Percentiles rank a stretch among this genome's conserved stretches.
Evolutionary conservation across 768 basidiomycete species (phyloP).

Genomic region (Coprinopsis strossmayeri): DNA sequence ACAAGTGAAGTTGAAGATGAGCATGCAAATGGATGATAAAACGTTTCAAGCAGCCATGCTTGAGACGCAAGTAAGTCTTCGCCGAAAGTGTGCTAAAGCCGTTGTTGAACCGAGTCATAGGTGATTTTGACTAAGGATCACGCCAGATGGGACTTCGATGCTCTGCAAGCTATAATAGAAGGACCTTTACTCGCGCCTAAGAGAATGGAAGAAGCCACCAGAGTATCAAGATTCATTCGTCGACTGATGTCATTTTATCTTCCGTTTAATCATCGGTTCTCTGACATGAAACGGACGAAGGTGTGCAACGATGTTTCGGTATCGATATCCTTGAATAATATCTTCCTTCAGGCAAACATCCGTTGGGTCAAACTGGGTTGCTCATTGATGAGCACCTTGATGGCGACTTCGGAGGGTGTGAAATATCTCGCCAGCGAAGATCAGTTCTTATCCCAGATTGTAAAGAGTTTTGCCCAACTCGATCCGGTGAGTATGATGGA

Average conservation of each 20-base stretch:
- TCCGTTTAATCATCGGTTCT: constrained; percentile 84
- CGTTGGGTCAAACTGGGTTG: constrained; percentile 87
- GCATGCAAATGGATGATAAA: constrained; percentile 93
- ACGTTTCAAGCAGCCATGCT: constrained; percentile 80
- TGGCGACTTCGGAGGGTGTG: constrained; percentile 77
- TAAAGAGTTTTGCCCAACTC: constrained; percentile 83
- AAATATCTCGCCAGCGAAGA: constrained; percentile 80
- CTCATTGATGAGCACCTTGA: constrained; percentile 72
- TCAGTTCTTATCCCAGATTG: constrained; percentile 75
- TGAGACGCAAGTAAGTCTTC: constrained; percentile 73
- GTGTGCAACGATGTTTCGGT: constrained; percentile 25
- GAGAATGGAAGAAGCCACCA: constrained; percentile 91
- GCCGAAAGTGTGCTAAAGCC: no score
- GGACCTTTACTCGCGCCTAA: constrained; percentile 89
- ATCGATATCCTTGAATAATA: neutral
- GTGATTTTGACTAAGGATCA: constrained; percentile 86
- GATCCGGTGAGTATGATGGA: constrained; percentile 70
- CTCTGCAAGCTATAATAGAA: constrained; percentile 82
- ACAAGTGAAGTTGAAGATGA: constrained; percentile 81
- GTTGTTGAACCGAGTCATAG: no score
- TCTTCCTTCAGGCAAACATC: constrained; percentile 56
- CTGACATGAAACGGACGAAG: constrained; percentile 67
- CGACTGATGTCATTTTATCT: constrained; percentile 91
- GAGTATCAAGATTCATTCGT: constrained; percentile 83
- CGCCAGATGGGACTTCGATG: constrained; percentile 89